These are phyloP conservation scores for Metarhizium brunneum DNA, from an alignment of 2,329 filamentous ascomycete species.

Conservation along the genomic window DNA sequence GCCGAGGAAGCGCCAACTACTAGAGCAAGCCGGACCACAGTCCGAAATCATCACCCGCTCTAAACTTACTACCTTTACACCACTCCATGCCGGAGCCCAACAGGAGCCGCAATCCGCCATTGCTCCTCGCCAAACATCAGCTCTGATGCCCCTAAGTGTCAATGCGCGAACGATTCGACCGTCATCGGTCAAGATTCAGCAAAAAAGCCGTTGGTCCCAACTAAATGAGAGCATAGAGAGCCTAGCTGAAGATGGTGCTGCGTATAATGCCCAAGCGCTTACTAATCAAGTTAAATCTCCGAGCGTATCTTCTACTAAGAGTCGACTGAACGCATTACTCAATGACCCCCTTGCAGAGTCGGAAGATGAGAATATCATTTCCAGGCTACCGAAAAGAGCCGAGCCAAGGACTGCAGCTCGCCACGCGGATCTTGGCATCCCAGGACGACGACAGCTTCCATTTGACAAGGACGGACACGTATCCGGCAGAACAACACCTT, in stretches of 20 bases:
- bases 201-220: background rate
- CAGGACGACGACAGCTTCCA: conserved; percentile 32
- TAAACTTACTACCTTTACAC: conserved; percentile 1
- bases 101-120: background rate
- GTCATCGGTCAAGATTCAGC: conserved; percentile 12
- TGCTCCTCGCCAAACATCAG: conserved; percentile 15
- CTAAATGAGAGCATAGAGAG: background rate
- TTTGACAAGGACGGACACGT: conserved; percentile 20
- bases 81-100: background rate
- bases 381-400: background rate
- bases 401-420: background rate
- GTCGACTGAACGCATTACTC: conserved; percentile 24
- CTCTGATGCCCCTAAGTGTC: conserved; percentile 27
- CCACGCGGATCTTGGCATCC: conserved; percentile 18
- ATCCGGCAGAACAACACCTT: conserved; percentile 6
- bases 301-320: conserved; percentile 10
- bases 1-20: conserved; percentile 24
- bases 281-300: conserved; percentile 6
- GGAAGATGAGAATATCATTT: background rate
- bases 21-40: conserved; percentile 11
- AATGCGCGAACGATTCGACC: conserved; percentile 20
- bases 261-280: conserved; percentile 1
- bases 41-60: conserved; percentile 1
- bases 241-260: conserved; percentile 40
- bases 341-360: conserved; percentile 12